phyloP scores from a whole-genome alignment of 257 asterid genomes.

The Solanum gandarillasii region DNA sequence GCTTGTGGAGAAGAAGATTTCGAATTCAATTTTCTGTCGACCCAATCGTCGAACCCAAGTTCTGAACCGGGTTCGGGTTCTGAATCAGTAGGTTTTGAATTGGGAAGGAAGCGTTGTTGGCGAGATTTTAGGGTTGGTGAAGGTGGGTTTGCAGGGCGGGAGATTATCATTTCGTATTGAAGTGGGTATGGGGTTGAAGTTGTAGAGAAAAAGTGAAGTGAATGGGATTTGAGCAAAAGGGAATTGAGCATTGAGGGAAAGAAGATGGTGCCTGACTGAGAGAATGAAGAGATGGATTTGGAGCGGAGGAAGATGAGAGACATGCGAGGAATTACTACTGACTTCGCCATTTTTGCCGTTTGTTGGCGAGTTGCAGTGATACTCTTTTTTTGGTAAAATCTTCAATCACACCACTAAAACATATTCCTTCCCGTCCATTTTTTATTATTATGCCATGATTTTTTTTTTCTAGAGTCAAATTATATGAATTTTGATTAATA shows the following conservation, averaged over 20 bases:
- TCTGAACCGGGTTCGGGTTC: constrained; percentile 24
- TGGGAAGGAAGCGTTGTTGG: constrained; percentile 13
- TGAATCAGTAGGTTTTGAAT: constrained; percentile 17
- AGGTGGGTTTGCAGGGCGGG: constrained; percentile 58
- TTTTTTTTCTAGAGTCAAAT: accelerated
- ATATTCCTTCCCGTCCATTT: too few relatives aligned
- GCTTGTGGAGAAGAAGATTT: background rate
- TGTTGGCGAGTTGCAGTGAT: background rate
- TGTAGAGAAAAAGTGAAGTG: constrained; percentile 27
- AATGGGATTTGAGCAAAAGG: constrained; percentile 6
- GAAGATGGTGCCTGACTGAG: constrained; percentile 7
- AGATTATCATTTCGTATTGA: constrained; percentile 79
- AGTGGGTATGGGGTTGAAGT: constrained; percentile 75
- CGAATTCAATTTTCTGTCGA: constrained; percentile 39
- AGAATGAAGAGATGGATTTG: constrained; percentile 9
- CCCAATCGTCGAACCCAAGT: constrained; percentile 69
- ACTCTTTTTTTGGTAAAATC: background rate
- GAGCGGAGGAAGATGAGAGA: constrained; percentile 42
- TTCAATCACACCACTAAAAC: background rate
- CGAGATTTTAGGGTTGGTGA: background rate
- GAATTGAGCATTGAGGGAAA: constrained; percentile 3
- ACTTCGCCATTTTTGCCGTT: constrained; percentile 4
- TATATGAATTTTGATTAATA: too few relatives aligned
- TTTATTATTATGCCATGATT: too few relatives aligned
- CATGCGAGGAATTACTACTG: constrained; percentile 19